Percentiles rank a stretch among this genome's conserved stretches.
Evolutionary conservation across 331 rosid species (phyloP).

Genomic region (Spiraea crenata): DNA sequence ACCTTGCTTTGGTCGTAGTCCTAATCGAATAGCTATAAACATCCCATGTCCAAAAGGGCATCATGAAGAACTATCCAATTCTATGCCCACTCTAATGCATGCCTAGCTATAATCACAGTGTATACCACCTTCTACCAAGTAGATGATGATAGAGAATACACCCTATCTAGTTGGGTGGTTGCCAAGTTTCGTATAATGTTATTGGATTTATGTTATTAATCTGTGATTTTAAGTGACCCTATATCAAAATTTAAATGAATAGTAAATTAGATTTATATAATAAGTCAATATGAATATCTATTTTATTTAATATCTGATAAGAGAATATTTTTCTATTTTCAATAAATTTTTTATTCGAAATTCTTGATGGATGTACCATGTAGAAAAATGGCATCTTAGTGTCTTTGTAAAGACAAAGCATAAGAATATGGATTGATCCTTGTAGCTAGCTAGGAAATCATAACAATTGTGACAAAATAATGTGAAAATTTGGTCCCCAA

Average conservation of each 20-base stretch:
- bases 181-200: too few species aligned
- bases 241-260: too few species aligned
- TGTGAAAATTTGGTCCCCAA: slow-evolving; percentile 29
- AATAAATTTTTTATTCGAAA: too few species aligned
- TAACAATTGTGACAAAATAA: neutral
- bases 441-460: neutral
- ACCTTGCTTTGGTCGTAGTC: slow-evolving; percentile 40
- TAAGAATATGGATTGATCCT: neutral
- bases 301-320: too few species aligned
- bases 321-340: too few species aligned
- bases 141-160: neutral
- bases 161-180: neutral
- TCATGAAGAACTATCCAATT: slow-evolving; percentile 36
- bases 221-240: too few species aligned
- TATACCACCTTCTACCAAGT: neutral
- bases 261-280: too few species aligned
- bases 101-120: slow-evolving; percentile 18
- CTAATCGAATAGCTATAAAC: slow-evolving; percentile 50
- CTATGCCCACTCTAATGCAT: slow-evolving; percentile 11
- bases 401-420: neutral
- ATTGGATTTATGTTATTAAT: too few species aligned
- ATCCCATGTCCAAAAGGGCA: slow-evolving; percentile 42
- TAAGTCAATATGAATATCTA: too few species aligned
- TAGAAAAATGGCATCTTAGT: neutral
- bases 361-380: too few species aligned